Evolutionary conservation across 1,284 basidiomycete species (phyloP), one percentile per base, ranked within the genome.

Genomic region (Amylostereum chailletii): DNA sequence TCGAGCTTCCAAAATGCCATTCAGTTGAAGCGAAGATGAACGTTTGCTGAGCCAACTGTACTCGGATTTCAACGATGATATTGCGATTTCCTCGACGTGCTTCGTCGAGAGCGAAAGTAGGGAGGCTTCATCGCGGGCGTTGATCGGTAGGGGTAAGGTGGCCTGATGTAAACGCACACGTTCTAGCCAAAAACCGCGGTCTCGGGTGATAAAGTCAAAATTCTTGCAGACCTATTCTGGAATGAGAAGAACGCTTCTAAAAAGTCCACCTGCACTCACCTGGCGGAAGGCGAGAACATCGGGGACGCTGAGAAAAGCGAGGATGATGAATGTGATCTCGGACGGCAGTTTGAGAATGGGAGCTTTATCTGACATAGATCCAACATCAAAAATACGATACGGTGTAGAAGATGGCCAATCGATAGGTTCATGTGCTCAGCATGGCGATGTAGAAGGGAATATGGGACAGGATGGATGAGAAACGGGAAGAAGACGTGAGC

Each of bases 161-260:
- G 5, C n/a, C 34, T 49, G 53, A 27, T 54, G 53, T 4, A 11
- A 39, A 6, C 48, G 51, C 26, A 54, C 44, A 9, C 45, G 31
- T 8, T 50, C 48, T 4, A 52, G 40, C 53, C 53, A 54, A 29
- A 52, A 26, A 19, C 31, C 34, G 31, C 46, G 39, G 10, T 49
- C 46, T 3, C 29, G 36, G 8, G 47, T 52, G 19, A 46, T n/a
- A 3, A 11, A 11, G 9, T 27, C 19, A n/a, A 47, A 34, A 6
- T 11, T 10, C 6, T 31, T 47, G 42, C 45, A 49, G 2, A 45
- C 50, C 53, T 52, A 33, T 3, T 19, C 30, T 27, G n/a, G 5
- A 31, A 2, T 31, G 6, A 10, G 6, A 5, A 7, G 3, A 29
- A 36, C n/a, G 9, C 42, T 26, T 11, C 11, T 9, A 10, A 26